A percentile compares a stretch with the other conserved stretches of the same genome.
These are phyloP conservation scores for Dillenia turbinata DNA, from an alignment of 164 flowering plant species.

Conservation along the genomic window DNA sequence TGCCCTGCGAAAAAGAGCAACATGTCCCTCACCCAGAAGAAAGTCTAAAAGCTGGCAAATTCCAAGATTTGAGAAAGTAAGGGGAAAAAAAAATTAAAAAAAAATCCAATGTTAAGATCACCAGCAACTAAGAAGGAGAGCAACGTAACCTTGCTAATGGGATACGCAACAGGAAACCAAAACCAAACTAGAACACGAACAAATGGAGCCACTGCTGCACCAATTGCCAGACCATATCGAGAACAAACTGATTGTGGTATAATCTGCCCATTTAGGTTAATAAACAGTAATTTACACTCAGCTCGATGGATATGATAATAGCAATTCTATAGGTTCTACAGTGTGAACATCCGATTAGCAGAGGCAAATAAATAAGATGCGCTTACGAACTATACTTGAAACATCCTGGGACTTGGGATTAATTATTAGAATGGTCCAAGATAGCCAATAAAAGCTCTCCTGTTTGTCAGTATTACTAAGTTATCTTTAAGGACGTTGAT, in stretches of 20 bases:
- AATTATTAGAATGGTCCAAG: too few relatives aligned
- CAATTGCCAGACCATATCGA: conserved; percentile 89
- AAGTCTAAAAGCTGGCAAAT: conserved; percentile 68
- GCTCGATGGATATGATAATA: too few relatives aligned
- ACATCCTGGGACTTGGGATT: too few relatives aligned
- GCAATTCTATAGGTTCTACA: too few relatives aligned
- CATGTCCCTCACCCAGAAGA: conserved; percentile 70
- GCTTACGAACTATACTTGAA: too few relatives aligned
- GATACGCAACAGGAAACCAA: conserved; percentile 94
- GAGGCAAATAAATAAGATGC: too few relatives aligned
- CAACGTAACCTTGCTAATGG: conserved; percentile 87
- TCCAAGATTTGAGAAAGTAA: conserved; percentile 5
- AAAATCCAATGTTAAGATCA: neutral
- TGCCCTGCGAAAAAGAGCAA: conserved; percentile 94
- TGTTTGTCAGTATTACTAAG: too few relatives aligned
- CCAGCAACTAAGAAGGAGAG: neutral
- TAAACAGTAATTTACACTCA: too few relatives aligned
- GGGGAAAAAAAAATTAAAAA: neutral
- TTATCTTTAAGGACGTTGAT: too few relatives aligned
- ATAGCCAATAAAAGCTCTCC: too few relatives aligned
- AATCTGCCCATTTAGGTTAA: conserved; percentile 38
- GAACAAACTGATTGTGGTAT: conserved; percentile 98
- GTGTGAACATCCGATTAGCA: too few relatives aligned
- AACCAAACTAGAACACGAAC: conserved; percentile 97
- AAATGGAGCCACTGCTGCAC: conserved; percentile 81